phyloP scores from a whole-genome alignment of 192 early-diverging fungal species.

The Dispira parvispora region DNA sequence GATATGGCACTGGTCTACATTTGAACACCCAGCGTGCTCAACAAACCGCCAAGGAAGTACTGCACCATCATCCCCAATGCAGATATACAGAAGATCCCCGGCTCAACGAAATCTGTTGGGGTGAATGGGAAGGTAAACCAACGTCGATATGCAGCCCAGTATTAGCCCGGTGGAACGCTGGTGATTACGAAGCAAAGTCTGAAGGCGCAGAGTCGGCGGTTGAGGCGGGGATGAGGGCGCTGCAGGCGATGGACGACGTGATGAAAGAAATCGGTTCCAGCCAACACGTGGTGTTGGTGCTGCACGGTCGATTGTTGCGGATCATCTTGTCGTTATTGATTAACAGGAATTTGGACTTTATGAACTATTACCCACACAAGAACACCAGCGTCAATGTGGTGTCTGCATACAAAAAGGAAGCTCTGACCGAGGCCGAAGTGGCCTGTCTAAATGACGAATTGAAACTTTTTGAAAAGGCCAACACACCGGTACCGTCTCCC shows the following conservation, averaged over 20 bases:
- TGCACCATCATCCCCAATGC: not conserved
- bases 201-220: not conserved
- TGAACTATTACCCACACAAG: not conserved
- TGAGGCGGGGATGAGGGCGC: not conserved
- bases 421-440: not conserved
- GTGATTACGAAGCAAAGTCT: not conserved
- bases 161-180: not conserved
- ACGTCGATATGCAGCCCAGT: not conserved
- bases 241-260: not conserved
- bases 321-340: conserved; percentile 2
- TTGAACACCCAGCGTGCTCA: not conserved
- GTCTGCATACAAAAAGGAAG: not conserved
- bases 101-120: not conserved
- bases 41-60: not conserved
- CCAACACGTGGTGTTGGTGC: not conserved
- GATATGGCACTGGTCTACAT: not conserved
- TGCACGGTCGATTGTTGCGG: conserved; percentile 5
- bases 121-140: not conserved
- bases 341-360: not conserved
- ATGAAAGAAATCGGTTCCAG: not conserved
- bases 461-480: too few relatives aligned
- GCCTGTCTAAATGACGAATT: not conserved
- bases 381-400: conserved; percentile 7
- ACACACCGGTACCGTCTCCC: too few relatives aligned
- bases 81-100: not conserved